Conservation (phyloP, 2,329 filamentous ascomycete genomes). For the Exophiala xenobiotica region DNA sequence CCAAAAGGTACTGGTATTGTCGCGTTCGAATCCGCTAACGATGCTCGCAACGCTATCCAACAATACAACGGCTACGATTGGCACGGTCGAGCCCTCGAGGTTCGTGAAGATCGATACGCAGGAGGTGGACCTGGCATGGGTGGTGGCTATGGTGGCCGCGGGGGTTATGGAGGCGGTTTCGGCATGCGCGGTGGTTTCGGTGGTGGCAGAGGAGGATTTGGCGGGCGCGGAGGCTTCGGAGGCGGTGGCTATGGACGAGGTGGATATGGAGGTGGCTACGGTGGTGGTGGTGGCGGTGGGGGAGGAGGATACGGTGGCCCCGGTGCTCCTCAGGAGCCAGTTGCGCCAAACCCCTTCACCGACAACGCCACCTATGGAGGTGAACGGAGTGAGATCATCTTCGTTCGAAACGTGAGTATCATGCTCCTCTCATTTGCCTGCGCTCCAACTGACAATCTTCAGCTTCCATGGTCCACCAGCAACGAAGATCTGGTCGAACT, state of each 20-base stretch:
- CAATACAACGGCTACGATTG: constrained; percentile 99
- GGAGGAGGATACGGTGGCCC: constrained; percentile 17
- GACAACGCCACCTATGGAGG: constrained; percentile 85
- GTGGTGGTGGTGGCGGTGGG: constrained; percentile 36
- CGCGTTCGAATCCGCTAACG: constrained; percentile 90
- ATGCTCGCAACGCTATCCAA: constrained; percentile 91
- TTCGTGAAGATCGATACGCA: constrained; percentile 93
- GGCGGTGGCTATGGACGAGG: constrained; percentile 4
- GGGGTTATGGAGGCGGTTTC: constrained; percentile 47
- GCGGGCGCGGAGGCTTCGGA: constrained; percentile 20
- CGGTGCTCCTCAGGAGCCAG: constrained; percentile 38
- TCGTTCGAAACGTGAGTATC: constrained; percentile 87
- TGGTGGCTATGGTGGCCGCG: constrained; percentile 38
- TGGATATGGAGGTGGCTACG: constrained; percentile 21
- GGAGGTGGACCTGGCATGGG: constrained; percentile 45
- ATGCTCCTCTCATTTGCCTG: neutral
- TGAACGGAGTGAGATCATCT: constrained; percentile 80
- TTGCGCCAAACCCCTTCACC: constrained; percentile 80
- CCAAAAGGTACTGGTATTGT: constrained; percentile 97
- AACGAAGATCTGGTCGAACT: constrained; percentile 96
- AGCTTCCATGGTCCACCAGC: constrained; percentile 98
- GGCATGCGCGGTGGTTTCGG: constrained; percentile 55
- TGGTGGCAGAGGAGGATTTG: constrained; percentile 47
- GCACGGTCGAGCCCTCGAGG: constrained; percentile 90
- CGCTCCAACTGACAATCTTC: constrained; percentile 31